Conservation (phyloP, 306 rosid species). For the Vigna nakashimae region DNA sequence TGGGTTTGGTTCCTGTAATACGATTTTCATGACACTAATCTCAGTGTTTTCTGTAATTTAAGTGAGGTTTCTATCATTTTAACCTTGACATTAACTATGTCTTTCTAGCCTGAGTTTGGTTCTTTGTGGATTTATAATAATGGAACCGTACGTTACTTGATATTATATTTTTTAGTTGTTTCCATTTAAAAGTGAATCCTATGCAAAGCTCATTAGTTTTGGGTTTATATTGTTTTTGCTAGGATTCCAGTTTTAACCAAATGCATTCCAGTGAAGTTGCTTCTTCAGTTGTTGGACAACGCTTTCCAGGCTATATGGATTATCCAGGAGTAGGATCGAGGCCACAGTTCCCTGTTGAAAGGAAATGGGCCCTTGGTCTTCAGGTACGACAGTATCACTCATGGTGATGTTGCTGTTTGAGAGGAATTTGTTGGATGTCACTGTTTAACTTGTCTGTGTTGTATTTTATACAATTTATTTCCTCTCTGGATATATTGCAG, state of each 20-base stretch:
- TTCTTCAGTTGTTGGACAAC: conserved; percentile 74
- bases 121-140: conserved; percentile 27
- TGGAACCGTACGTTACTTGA: conserved; percentile 6
- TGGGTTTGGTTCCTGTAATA: conserved; percentile 20
- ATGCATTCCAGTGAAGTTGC: conserved; percentile 64
- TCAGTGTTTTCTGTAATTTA: conserved; percentile 16
- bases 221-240: conserved; percentile 40
- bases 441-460: conserved; percentile 34
- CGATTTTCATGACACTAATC: not conserved
- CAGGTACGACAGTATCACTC: conserved; percentile 59
- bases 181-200: conserved; percentile 21
- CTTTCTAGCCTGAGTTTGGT: conserved; percentile 37
- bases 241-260: conserved; percentile 72
- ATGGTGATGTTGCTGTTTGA: conserved; percentile 28
- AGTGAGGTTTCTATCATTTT: conserved; percentile 29
- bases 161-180: conserved; percentile 30
- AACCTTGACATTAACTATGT: conserved; percentile 16
- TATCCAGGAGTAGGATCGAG: conserved; percentile 68
- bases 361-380: conserved; percentile 98
- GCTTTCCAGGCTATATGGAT: conserved; percentile 72
- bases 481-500: conserved; percentile 15
- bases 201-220: conserved; percentile 41
- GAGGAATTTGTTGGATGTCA: conserved; percentile 31
- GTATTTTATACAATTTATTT: conserved; percentile 26
- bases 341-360: conserved; percentile 76